Base-by-base conservation (phyloP, 768 basidiomycete species). In the Suillus cothurnatus region DNA sequence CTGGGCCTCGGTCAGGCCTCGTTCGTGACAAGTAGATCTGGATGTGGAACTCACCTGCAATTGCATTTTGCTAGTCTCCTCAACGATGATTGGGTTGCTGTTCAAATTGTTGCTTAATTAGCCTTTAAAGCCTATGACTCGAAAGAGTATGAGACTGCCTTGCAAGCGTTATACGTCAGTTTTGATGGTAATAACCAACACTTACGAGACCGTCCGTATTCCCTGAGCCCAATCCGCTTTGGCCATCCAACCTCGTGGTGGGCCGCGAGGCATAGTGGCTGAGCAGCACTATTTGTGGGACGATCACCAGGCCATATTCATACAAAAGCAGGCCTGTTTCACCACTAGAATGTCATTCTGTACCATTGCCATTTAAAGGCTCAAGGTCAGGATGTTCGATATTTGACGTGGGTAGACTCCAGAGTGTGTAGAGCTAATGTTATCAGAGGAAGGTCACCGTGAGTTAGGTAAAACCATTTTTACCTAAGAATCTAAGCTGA, bases 321-420 rank as follows among this genome's bases (percentile, higher is more conserved):
- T 59, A 59, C 57, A 59, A 59, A 26, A 59, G 26, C 57, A 59
- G 57, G 26, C 6, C 19, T 28, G 38, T 59, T 59, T 59, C 57
- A 41, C 11, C 28, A 39, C 19, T 28, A 38, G 17, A 28, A 59
- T 28, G 8, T 0, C 1, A 8, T 28, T 52, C 28, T 19, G 49
- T 53, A 11, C 17, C 5, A 21, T n/a, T 55, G 11, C 19, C 53
- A 55, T 55, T 12, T 32, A 32, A 17, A n/a, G 31, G 21, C 53
- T 21, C 12, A 11, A 21, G 31, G 31, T 32, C 53, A 32, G 21
- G 19, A 31, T 4, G 28, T 52, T 50, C 49, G 5, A 17, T 7
- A 8, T 52, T 17, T 11, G 28, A 53, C 26, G 6, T 26, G 23
- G 26, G 3, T 6, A 31, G 50, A 52, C 50, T 19, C 31, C 9